Evolutionary conservation across 345 rosid genomes (phyloP).

Genomic region (Lepidium aucheri): DNA sequence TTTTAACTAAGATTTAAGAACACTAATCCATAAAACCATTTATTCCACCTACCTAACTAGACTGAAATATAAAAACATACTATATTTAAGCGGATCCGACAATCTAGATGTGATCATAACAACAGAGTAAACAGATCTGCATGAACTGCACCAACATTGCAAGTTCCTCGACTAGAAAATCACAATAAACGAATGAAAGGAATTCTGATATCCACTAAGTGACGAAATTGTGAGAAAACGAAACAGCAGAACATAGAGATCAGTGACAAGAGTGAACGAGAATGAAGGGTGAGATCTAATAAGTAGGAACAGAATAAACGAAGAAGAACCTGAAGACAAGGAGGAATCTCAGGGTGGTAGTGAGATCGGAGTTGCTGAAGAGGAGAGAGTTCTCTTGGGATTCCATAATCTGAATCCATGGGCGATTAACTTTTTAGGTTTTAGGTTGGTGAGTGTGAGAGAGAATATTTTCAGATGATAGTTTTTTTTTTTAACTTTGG

Average conservation of each 20-base stretch:
- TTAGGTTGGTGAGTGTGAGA: slow-evolving; percentile 20
- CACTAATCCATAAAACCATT: background rate
- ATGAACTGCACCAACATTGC: background rate
- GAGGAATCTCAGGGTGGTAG: slow-evolving; percentile 85
- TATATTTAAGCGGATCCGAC: background rate
- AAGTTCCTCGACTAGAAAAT: background rate
- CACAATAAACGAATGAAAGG: background rate
- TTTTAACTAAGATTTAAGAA: background rate
- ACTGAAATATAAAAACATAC: background rate
- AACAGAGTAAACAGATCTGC: slow-evolving; percentile 3
- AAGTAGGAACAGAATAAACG: background rate
- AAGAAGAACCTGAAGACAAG: slow-evolving; percentile 68
- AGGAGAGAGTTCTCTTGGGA: slow-evolving; percentile 78
- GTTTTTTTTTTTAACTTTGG: background rate
- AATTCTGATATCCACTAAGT: background rate
- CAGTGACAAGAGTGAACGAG: background rate
- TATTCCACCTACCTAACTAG: background rate
- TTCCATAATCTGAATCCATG: slow-evolving; percentile 97
- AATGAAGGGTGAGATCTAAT: background rate
- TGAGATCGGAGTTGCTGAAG: slow-evolving; percentile 75
- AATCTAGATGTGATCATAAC: background rate
- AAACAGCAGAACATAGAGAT: background rate
- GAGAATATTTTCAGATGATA: background rate
- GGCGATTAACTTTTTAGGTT: slow-evolving; percentile 7
- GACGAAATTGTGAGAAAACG: background rate